Percentiles rank a stretch among this genome's conserved stretches.
Conservation (phyloP, 2,329 filamentous ascomycete genomes). For the Simplicillium sp. region DNA sequence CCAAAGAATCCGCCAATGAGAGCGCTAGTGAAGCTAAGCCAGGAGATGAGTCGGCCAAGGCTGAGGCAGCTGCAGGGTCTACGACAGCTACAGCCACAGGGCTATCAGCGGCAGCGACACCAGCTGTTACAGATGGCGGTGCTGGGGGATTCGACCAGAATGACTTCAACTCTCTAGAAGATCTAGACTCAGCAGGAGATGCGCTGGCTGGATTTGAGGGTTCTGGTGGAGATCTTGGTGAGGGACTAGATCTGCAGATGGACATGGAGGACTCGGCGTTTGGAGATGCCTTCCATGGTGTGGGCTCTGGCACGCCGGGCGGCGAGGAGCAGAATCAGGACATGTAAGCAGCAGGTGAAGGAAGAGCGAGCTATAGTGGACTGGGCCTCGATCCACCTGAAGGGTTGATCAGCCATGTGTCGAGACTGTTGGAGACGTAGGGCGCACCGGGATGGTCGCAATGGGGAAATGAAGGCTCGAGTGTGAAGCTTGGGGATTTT, state of each 20-base stretch:
- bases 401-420: background rate
- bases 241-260: conserved; percentile 50
- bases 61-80: conserved; percentile 7
- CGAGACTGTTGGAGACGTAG: background rate
- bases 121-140: conserved; percentile 29
- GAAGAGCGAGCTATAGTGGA: background rate
- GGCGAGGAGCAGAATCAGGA: conserved; percentile 20
- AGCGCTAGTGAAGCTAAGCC: conserved; percentile 9
- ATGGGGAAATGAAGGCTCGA: too few relatives aligned
- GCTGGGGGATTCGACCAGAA: conserved; percentile 41
- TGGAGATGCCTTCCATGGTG: conserved; percentile 70
- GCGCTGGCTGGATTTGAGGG: conserved; percentile 57
- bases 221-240: conserved; percentile 35
- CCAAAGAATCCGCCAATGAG: conserved; percentile 43
- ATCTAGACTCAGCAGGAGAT: conserved; percentile 63
- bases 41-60: conserved; percentile 13
- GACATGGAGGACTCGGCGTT: conserved; percentile 75
- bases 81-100: conserved; percentile 15
- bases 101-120: conserved; percentile 34
- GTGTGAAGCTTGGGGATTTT: too few relatives aligned
- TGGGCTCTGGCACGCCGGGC: conserved; percentile 31
- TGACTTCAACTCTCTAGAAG: conserved; percentile 55
- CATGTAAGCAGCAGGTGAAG: conserved; percentile 15
- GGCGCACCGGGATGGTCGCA: too few relatives aligned
- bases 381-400: background rate